These are phyloP conservation scores for Nannochloris sp. DNA, from an alignment of 139 green algal genomes.

Conservation along the genomic window DNA sequence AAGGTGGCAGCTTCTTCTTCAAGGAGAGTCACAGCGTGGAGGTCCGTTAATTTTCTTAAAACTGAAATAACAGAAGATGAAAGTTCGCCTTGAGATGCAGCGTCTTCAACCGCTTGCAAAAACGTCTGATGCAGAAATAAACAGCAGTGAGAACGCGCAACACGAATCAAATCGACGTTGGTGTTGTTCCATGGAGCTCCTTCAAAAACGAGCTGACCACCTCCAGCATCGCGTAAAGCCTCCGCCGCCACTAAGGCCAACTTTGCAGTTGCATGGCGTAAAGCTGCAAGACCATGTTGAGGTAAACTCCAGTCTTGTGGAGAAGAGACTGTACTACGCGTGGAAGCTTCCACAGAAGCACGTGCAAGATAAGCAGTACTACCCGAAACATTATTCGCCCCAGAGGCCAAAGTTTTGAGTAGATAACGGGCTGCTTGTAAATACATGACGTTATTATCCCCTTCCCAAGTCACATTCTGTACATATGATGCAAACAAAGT, in stretches of 20 bases:
- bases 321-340: slow-evolving; percentile 14
- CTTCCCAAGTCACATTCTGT: slow-evolving; percentile 92
- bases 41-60: slow-evolving; percentile 49
- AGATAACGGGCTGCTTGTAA: slow-evolving; percentile 72
- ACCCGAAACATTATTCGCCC: slow-evolving; percentile 23
- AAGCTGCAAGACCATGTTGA: slow-evolving; percentile 7
- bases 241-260: slow-evolving; percentile 19
- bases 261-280: slow-evolving; percentile 15
- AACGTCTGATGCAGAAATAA: slow-evolving; percentile 55
- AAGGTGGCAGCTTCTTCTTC: slow-evolving; percentile 45
- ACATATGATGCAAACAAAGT: slow-evolving; percentile 74
- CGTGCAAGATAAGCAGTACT: slow-evolving; percentile 52
- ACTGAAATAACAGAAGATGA: slow-evolving; percentile 11
- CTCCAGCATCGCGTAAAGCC: slow-evolving; percentile 3
- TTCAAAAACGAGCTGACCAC: slow-evolving; percentile 56
- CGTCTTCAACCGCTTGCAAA: slow-evolving; percentile 23
- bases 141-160: slow-evolving; percentile 44
- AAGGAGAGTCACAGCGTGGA: slow-evolving; percentile 55
- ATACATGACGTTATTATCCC: slow-evolving; percentile 81
- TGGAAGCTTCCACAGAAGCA: not conserved
- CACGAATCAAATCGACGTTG: slow-evolving; percentile 61
- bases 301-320: slow-evolving; percentile 26
- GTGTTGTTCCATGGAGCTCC: slow-evolving; percentile 65
- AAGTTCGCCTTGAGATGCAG: slow-evolving; percentile 10
- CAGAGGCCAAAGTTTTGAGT: slow-evolving; percentile 50